Percentiles rank a stretch among this genome's conserved stretches.
phyloP scores from a whole-genome alignment of 257 asterid genomes.

The Nicotiana tomentosiformis region DNA sequence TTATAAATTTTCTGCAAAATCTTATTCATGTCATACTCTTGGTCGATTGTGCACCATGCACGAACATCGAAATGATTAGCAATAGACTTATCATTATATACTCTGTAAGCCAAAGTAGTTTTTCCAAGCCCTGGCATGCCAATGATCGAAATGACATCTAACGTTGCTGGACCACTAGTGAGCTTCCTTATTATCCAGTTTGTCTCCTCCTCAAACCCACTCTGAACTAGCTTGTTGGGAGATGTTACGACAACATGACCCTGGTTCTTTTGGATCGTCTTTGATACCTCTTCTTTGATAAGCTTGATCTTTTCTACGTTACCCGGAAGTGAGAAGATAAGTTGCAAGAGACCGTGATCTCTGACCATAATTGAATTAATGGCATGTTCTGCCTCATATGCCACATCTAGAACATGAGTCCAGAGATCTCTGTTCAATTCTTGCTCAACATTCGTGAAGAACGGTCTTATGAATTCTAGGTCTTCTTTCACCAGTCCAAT shows the following conservation, averaged over 20 bases:
- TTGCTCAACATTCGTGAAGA: neutral
- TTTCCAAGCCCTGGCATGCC: neutral
- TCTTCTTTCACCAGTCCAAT: neutral
- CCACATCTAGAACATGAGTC: neutral
- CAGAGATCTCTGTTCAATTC: neutral
- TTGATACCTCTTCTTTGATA: neutral
- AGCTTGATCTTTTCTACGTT: neutral
- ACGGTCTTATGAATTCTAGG: neutral
- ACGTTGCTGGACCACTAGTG: neutral
- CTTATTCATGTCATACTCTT: neutral
- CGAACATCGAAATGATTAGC: neutral
- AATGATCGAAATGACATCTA: conserved; percentile 1
- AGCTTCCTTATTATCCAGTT: neutral
- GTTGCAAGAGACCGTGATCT: neutral
- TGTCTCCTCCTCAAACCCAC: neutral
- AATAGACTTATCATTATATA: neutral
- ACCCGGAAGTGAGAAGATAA: neutral
- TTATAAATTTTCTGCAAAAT: neutral
- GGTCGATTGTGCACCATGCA: neutral
- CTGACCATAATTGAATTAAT: neutral
- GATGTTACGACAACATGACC: neutral
- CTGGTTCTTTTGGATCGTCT: neutral
- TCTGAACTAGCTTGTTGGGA: neutral
- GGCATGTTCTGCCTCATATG: neutral
- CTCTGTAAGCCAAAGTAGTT: neutral